These are phyloP conservation scores for Geotrichum europaeum DNA, from an alignment of 1,139 yeast genomes.

Conservation along the genomic window DNA sequence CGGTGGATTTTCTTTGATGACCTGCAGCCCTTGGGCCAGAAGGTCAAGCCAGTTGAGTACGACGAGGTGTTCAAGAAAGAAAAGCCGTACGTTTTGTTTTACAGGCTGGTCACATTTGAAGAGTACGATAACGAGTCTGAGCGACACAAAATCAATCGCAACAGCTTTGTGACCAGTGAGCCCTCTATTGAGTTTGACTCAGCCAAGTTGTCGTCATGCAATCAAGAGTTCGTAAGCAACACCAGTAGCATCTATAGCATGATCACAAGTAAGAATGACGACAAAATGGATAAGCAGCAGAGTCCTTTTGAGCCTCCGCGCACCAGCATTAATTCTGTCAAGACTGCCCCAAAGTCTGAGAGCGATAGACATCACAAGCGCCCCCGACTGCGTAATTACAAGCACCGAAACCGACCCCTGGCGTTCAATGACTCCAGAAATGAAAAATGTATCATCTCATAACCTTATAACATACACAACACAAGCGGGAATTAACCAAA, in stretches of 20 bases:
- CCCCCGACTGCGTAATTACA: not conserved
- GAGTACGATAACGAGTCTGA: conserved; percentile 14
- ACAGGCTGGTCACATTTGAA: conserved; percentile 46
- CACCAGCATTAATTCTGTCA: not conserved
- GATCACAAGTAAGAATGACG: not conserved
- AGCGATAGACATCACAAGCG: not conserved
- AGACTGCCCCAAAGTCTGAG: not conserved
- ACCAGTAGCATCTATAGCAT: not conserved
- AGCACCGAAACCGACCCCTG: not conserved
- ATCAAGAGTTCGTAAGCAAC: not conserved
- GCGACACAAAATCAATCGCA: not conserved
- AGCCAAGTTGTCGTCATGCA: not conserved
- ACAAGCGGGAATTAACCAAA: not conserved
- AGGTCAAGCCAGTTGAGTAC: conserved; percentile 48
- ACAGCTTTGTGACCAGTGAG: not conserved
- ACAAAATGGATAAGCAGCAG: not conserved
- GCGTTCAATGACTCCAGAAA: not conserved
- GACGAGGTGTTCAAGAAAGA: conserved; percentile 55
- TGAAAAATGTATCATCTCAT: conserved; percentile 11
- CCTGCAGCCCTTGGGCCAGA: conserved; percentile 41
- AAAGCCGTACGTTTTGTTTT: conserved; percentile 68
- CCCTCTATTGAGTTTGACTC: not conserved
- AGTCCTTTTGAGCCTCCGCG: not conserved
- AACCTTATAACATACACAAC: not conserved
- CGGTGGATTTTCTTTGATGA: conserved; percentile 70